Base-by-base conservation (phyloP, 768 basidiomycete genomes). In the Amanita inopinata region DNA sequence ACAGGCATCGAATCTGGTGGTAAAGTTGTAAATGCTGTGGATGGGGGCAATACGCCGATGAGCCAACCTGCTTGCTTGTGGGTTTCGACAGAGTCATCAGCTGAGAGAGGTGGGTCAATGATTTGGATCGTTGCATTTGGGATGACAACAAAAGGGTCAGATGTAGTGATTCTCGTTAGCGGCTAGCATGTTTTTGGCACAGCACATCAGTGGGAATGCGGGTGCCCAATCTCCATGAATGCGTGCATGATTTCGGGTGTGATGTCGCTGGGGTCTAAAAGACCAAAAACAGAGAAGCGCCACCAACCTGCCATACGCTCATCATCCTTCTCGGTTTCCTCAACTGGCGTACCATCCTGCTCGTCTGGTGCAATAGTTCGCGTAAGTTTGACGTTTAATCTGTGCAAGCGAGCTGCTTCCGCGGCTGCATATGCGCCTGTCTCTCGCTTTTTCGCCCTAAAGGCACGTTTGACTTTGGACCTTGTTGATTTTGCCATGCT, bases 401-500 rank as follows among this genome's bases (percentile, higher is more conserved):
- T 73, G 47, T 82, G 61, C 25, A 90, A 65, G 28, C 88, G 80
- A 30, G 82, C 86, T 14, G 87, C 85, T 48, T 84, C 80, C 6
- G 75, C 68, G 1, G 72, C 87, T 35, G 87, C 86, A 53, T 84
- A 90, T 41, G 83, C 72, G 41, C 85, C 80, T 33, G 63, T 60
- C 54, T 80, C 73, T 46, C 87, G 78, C 60, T 90, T 90, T 53
- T 83, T 80, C 10, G 78, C 67, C 51, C 87, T 82, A 61, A 76
- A 85, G 10, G 73, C 63, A 22, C 88, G 82, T 57, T 90, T 91
- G 36, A 74, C 70, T 63, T 91, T 91, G 5, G 85, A 86, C 55
- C 88, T 69, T 30, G 76, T 71, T 33, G 85, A 88, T 69, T 91
- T 91, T 32, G 83, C 87, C 87, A 91, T 88, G 20, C 49, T 37